Evolutionary conservation across 2,329 filamentous ascomycete species (phyloP).

Genomic region (Fusarium keratoplasticum): DNA sequence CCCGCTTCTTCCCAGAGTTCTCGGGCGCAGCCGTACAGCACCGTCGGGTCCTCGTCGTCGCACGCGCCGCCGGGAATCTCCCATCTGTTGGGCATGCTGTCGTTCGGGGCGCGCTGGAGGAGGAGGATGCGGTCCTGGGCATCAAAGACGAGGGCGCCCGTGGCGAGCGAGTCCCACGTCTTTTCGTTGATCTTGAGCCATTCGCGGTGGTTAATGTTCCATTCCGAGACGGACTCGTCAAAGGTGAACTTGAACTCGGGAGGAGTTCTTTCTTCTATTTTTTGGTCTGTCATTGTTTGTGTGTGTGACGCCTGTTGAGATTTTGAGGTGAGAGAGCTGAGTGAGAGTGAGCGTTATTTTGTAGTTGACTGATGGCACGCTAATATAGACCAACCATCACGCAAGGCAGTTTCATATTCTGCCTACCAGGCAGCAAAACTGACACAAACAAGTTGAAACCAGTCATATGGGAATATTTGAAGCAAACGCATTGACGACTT

Average conservation of each 20-base stretch:
- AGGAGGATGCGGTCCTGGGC: conserved; percentile 53
- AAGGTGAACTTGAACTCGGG: conserved; percentile 38
- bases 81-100: conserved; percentile 60
- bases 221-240: conserved; percentile 37
- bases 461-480: background rate
- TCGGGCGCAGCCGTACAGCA: conserved; percentile 58
- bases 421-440: conserved; percentile 15
- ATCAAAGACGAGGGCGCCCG: conserved; percentile 52
- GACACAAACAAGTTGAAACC: background rate
- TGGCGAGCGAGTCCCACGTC: conserved; percentile 47
- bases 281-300: conserved; percentile 21
- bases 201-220: conserved; percentile 39
- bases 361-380: background rate
- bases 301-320: background rate
- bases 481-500: background rate
- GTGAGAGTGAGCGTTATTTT: conserved; percentile 1
- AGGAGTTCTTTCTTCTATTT: background rate
- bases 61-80: conserved; percentile 62
- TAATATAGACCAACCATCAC: background rate
- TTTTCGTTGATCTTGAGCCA: conserved; percentile 43
- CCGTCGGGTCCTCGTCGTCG: conserved; percentile 54
- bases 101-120: conserved; percentile 58
- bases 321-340: background rate
- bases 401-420: conserved; percentile 1
- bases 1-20: conserved; percentile 63